phyloP scores from a whole-genome alignment of 768 basidiomycete species.

The Lepiota brunneoincarnata region DNA sequence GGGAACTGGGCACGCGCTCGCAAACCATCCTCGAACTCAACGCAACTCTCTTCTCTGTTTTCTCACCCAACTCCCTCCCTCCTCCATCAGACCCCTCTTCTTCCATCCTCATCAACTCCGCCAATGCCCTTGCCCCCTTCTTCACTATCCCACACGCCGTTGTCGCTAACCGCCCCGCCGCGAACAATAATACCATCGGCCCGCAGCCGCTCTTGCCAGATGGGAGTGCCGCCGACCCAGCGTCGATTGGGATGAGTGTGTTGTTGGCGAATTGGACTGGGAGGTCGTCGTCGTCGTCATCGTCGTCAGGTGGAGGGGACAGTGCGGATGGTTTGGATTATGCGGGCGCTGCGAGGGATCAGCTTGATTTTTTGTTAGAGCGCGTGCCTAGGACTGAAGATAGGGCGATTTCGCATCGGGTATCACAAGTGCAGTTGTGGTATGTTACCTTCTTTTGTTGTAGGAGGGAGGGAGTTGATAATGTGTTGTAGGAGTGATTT shows the following conservation, averaged over 20 bases:
- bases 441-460: slow-evolving; percentile 26
- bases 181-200: slow-evolving; percentile 40
- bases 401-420: slow-evolving; percentile 82
- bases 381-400: slow-evolving; percentile 60
- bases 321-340: slow-evolving; percentile 44
- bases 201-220: slow-evolving; percentile 58
- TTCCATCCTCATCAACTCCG: slow-evolving; percentile 27
- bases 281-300: neutral
- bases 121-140: slow-evolving; percentile 46
- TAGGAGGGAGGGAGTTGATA: neutral
- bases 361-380: slow-evolving; percentile 60
- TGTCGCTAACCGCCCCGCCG: slow-evolving; percentile 43
- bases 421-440: slow-evolving; percentile 71
- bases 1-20: slow-evolving; percentile 57
- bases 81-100: slow-evolving; percentile 33
- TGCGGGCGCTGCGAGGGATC: slow-evolving; percentile 58
- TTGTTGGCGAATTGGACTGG: slow-evolving; percentile 53
- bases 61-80: slow-evolving; percentile 32
- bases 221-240: slow-evolving; percentile 73
- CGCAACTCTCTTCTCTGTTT: slow-evolving; percentile 43
- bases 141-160: slow-evolving; percentile 50
- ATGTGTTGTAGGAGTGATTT: slow-evolving; percentile 61
- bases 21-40: slow-evolving; percentile 47
- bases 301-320: slow-evolving; percentile 23
- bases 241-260: slow-evolving; percentile 72